Evolutionary conservation across 2,329 filamentous ascomycete genomes (phyloP).

Genomic region (Rhexocercosporidium sp.): DNA sequence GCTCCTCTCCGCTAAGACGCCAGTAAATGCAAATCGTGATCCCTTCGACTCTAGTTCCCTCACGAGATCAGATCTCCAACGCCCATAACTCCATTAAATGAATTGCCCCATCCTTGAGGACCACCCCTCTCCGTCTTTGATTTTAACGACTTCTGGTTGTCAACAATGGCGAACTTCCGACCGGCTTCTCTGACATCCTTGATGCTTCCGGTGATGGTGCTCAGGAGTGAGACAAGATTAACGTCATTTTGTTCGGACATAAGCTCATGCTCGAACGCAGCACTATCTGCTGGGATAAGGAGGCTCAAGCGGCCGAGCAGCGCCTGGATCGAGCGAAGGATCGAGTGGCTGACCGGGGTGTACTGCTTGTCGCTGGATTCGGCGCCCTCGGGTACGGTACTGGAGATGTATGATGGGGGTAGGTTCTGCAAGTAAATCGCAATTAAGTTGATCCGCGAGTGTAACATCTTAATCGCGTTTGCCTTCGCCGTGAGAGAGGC

Average conservation of each 20-base stretch:
- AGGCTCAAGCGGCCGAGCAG: constrained; percentile 84
- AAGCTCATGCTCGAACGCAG: constrained; percentile 71
- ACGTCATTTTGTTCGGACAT: constrained; percentile 85
- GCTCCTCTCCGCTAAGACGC: constrained; percentile 21
- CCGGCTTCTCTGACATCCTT: constrained; percentile 75
- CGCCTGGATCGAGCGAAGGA: constrained; percentile 87
- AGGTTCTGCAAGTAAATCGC: constrained; percentile 77
- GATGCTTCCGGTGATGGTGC: constrained; percentile 74
- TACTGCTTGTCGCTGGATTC: constrained; percentile 36
- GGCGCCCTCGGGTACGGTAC: constrained; percentile 44
- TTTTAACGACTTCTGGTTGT: constrained; percentile 24
- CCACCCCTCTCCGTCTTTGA: constrained; percentile 19
- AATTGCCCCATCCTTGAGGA: constrained; percentile 8
- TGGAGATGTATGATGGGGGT: constrained; percentile 66
- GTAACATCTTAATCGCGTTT: constrained; percentile 93
- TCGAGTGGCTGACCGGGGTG: constrained; percentile 59
- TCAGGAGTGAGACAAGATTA: constrained; percentile 75
- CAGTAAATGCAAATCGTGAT: constrained; percentile 25
- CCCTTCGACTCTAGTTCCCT: constrained; percentile 14
- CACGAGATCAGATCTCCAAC: constrained; percentile 34
- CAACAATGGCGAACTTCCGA: constrained; percentile 71
- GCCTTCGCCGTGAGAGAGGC: constrained; percentile 79
- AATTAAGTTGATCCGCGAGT: constrained; percentile 75
- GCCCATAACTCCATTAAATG: constrained; percentile 24
- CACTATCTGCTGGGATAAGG: constrained; percentile 71